phyloP scores from a whole-genome alignment of 2,329 filamentous ascomycete species.

The Hypoxylon sp. region DNA sequence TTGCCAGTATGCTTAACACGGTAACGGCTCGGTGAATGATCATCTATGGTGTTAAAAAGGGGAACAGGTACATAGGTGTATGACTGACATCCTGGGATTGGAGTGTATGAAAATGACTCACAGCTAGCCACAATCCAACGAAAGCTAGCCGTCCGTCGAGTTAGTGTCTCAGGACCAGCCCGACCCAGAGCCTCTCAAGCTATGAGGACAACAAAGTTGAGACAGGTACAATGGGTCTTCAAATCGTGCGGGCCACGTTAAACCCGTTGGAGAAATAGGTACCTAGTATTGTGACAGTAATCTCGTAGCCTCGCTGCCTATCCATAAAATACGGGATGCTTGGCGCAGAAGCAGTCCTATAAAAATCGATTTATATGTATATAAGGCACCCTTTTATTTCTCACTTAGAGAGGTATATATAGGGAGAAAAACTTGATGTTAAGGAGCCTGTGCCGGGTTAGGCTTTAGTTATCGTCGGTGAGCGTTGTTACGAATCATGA shows the following conservation, averaged over 20 bases:
- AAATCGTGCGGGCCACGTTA: background rate
- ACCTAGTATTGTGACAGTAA: background rate
- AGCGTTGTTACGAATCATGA: background rate
- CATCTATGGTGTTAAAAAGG: background rate
- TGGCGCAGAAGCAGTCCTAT: background rate
- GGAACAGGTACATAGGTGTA: background rate
- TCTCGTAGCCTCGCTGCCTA: background rate
- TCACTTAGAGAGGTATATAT: background rate
- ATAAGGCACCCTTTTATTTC: background rate
- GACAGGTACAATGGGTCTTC: background rate
- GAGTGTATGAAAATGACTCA: background rate
- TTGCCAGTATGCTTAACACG: background rate
- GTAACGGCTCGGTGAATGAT: background rate
- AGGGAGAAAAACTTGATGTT: background rate
- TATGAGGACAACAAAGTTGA: background rate
- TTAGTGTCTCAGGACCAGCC: background rate
- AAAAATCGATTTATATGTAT: background rate
- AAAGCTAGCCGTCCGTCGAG: background rate
- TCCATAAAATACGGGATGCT: background rate
- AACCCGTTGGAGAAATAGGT: background rate
- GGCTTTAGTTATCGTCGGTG: background rate
- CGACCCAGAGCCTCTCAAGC: background rate
- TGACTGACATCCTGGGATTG: background rate
- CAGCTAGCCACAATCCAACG: background rate
- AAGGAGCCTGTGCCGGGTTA: background rate